phyloP scores from a whole-genome alignment of 1,284 basidiomycete species.

The Chiua sp. region DNA sequence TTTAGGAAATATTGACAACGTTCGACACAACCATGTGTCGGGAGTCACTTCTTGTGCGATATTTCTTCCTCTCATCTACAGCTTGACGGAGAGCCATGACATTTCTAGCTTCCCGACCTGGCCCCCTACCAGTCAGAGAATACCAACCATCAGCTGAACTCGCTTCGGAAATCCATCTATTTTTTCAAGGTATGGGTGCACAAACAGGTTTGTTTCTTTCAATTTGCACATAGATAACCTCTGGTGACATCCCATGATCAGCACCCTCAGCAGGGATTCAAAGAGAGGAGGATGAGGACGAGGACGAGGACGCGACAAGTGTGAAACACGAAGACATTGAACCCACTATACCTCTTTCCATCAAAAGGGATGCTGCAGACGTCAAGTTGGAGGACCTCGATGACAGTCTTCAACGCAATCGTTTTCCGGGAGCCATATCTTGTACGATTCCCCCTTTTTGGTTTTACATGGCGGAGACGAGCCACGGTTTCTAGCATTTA shows the following conservation, averaged over 20 bases:
- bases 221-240: too few relatives aligned
- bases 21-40: not conserved
- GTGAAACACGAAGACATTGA: not conserved
- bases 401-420: not conserved
- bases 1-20: conserved; percentile 3
- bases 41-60: not conserved
- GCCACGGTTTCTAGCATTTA: not conserved
- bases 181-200: not conserved
- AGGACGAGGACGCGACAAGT: conserved; percentile 10
- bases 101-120: not conserved
- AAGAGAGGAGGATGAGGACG: conserved; percentile 16
- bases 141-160: conserved; percentile 14
- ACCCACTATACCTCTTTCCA: not conserved
- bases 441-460: not conserved
- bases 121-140: conserved; percentile 6
- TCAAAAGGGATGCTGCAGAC: conserved; percentile 15
- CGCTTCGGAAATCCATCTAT: conserved; percentile 9
- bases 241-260: not conserved
- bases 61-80: not conserved
- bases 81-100: not conserved
- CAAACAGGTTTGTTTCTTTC: too few relatives aligned
- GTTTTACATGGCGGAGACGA: not conserved
- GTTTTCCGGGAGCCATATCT: not conserved
- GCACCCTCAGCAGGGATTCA: conserved; percentile 7
- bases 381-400: conserved; percentile 21